Evolutionary conservation across 1,284 basidiomycete genomes (phyloP).

Genomic region (Cutaneotrichosporon sp.): DNA sequence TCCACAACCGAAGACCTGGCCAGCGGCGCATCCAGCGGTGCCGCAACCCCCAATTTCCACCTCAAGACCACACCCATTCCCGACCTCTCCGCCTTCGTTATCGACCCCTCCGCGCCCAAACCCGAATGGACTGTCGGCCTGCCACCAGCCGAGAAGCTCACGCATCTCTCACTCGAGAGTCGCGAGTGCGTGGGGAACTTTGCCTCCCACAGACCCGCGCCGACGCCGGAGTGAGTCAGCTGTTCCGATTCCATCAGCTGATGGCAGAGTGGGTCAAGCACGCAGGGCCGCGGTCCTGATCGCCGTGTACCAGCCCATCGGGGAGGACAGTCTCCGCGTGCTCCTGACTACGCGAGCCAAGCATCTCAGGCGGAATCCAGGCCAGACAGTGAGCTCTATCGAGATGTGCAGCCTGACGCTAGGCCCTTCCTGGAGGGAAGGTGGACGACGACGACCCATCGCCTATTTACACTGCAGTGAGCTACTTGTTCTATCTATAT

Average conservation of each 20-base stretch:
- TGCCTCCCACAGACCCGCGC: not conserved
- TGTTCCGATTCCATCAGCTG: not conserved
- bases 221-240: not conserved
- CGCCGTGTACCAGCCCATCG: slow-evolving; percentile 64
- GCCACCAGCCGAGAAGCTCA: slow-evolving; percentile 9
- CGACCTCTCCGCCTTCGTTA: not conserved
- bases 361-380: slow-evolving; percentile 53
- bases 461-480: slow-evolving; percentile 66
- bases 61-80: not conserved
- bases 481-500: slow-evolving; percentile 30
- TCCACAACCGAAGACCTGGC: not conserved
- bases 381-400: slow-evolving; percentile 6
- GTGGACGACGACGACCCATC: slow-evolving; percentile 63
- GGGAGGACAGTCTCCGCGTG: slow-evolving; percentile 58
- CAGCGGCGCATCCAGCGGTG: not conserved
- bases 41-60: not conserved
- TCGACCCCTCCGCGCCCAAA: not conserved
- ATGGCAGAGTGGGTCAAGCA: slow-evolving; percentile 36
- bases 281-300: slow-evolving; percentile 67
- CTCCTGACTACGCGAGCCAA: slow-evolving; percentile 78
- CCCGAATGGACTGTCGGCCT: slow-evolving; percentile 2
- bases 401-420: slow-evolving; percentile 3
- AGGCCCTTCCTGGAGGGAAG: slow-evolving; percentile 75
- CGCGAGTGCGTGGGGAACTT: not conserved
- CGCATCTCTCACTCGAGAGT: not conserved